Conservation (phyloP, 495 filamentous ascomycete species). For the Daldinia loculata region DNA sequence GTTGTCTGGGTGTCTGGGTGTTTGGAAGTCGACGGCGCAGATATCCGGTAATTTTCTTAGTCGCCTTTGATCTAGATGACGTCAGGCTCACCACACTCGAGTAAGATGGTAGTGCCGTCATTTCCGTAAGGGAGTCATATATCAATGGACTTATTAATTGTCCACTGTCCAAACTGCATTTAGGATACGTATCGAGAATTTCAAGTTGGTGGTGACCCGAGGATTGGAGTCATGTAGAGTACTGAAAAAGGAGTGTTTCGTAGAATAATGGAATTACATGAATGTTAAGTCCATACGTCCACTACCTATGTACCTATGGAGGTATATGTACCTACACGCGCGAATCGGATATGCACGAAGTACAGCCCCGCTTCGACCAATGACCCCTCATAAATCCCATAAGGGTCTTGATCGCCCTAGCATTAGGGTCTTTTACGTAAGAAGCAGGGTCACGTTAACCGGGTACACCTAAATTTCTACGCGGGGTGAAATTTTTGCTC, state of each 20-base stretch:
- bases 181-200: not conserved
- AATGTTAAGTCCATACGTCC: no score
- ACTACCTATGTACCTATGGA: no score
- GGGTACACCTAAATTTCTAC: slow-evolving; percentile 1
- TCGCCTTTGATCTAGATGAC: slow-evolving; percentile 19
- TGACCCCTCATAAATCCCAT: not conserved
- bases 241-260: not conserved
- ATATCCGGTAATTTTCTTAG: slow-evolving; percentile 6
- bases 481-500: slow-evolving; percentile 10
- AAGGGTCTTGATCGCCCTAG: not conserved
- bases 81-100: slow-evolving; percentile 21
- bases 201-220: not conserved
- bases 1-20: not conserved
- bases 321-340: not conserved
- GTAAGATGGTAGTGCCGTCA: slow-evolving; percentile 18
- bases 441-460: slow-evolving; percentile 3
- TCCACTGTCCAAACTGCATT: not conserved
- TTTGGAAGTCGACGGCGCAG: slow-evolving; percentile 3
- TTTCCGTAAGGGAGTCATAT: slow-evolving; percentile 12
- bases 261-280: not conserved
- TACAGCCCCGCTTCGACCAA: not conserved
- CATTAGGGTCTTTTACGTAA: slow-evolving; percentile 7
- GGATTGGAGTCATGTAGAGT: not conserved
- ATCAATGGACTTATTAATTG: not conserved
- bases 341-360: not conserved